Evolutionary conservation across 306 rosid genomes (phyloP), one percentile per base, ranked within the genome.

Genomic region (Pterocarpus macrocarpus): DNA sequence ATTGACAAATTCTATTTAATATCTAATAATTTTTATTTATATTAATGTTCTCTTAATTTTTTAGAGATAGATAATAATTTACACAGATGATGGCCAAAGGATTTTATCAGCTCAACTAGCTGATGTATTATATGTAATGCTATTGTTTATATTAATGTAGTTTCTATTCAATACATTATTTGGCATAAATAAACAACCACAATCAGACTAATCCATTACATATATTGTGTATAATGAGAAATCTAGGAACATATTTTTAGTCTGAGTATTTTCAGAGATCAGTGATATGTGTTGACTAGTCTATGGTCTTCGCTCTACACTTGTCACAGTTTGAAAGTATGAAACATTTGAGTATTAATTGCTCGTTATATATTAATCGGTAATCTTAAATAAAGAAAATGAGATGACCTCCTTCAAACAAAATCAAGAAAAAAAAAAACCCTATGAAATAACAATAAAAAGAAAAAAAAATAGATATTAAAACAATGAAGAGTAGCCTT

Each of bases 401-500:
- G 61, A 17, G 34, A 8, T 66, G 63, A 22, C 52, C 11, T 63
- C 59, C 49, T 69, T n/a, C 35, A 13, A 30, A 30, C 55, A 38
- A 8, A 78, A 45, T 8, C 1, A 0, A 71, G 8, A 1, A 28
- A 67, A 44, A 67, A 44, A 64, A 76, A 65, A 47, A 57, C 13
- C 28, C 43, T 22, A 74, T 50, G 59, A 13, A 4, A 15, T 44
- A 45, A 36, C 5, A 3, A 75, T 56, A 14, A 15, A 71, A 16
- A 15, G 5, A 17, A 22, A 28, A 14, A 13, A 55, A 43, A 4
- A 7, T 13, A 52, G 9, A 41, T 32, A 77, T 53, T 35, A 55
- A 41, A 68, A 77, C 77, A 70, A 63, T 33, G 17, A 66, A 57
- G 69, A 70, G 30, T 65, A 78, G 41, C 38, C 8, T 38, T 8